Evolutionary conservation across 352 stramenopile species (phyloP).

Genomic region (Vaucheria bursata): DNA sequence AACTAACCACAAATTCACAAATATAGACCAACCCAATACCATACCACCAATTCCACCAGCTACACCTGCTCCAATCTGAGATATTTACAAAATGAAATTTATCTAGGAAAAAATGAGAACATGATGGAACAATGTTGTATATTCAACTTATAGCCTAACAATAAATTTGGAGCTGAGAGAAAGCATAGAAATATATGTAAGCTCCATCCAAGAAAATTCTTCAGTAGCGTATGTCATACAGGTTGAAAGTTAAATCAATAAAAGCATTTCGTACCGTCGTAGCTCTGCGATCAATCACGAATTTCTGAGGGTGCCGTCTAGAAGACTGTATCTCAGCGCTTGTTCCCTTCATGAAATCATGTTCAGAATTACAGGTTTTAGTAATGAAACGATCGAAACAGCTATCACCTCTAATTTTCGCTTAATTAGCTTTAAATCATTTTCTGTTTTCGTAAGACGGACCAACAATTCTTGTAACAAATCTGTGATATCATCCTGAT

Average conservation of each 20-base stretch:
- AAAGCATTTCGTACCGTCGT: conserved; percentile 11
- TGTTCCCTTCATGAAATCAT: background rate
- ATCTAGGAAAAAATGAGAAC: background rate
- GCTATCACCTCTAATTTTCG: background rate
- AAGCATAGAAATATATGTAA: background rate
- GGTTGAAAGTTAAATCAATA: background rate
- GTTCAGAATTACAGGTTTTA: background rate
- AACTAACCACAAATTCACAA: conserved; percentile 37
- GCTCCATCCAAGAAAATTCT: background rate
- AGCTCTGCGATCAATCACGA: conserved; percentile 35
- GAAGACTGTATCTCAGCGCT: background rate
- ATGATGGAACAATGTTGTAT: background rate
- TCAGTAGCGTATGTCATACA: background rate
- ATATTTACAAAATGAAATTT: background rate
- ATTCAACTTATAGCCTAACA: background rate
- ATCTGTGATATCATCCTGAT: background rate
- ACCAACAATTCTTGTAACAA: background rate
- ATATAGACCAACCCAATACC: conserved; percentile 29
- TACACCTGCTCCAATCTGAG: conserved; percentile 14
- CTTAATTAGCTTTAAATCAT: background rate
- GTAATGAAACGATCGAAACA: background rate
- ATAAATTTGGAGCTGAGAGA: background rate
- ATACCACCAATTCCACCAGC: conserved; percentile 21
- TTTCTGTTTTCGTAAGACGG: background rate
- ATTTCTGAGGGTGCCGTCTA: conserved; percentile 13